phyloP scores from a whole-genome alignment of 306 rosid genomes.

The Amphicarpaea edgeworthii region DNA sequence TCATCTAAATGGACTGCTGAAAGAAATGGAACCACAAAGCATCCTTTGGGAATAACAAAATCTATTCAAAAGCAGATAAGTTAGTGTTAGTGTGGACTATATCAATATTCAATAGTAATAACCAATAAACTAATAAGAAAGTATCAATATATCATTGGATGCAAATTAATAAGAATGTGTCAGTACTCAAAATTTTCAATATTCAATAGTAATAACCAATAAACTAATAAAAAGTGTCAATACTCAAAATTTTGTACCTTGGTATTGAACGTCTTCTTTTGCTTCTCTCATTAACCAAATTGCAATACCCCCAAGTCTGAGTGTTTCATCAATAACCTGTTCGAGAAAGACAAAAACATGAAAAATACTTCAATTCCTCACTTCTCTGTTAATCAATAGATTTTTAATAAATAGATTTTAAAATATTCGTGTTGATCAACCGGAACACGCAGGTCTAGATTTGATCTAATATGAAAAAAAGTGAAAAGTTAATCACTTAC shows the following conservation, averaged over 20 bases:
- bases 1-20: constrained; percentile 95
- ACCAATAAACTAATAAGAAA: too few relatives aligned
- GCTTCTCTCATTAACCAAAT: constrained; percentile 97
- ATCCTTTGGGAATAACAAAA: constrained; percentile 83
- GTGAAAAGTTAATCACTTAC: constrained; percentile 54
- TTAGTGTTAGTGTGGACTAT: not conserved
- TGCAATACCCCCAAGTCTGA: constrained; percentile 92
- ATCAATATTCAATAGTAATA: too few relatives aligned
- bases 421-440: not conserved
- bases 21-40: constrained; percentile 95
- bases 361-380: not conserved
- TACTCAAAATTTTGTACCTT: constrained; percentile 57
- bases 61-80: constrained; percentile 55
- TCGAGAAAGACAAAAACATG: constrained; percentile 24
- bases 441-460: not conserved
- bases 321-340: constrained; percentile 93
- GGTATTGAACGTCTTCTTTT: constrained; percentile 79
- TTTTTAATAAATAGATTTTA: not conserved
- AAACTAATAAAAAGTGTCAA: not conserved
- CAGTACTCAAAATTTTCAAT: too few relatives aligned
- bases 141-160: not conserved
- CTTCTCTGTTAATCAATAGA: not conserved
- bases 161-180: too few relatives aligned
- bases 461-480: constrained; percentile 1
- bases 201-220: too few relatives aligned